Evolutionary conservation across 2,329 filamentous ascomycete genomes (phyloP), one percentile per base, ranked within the genome.

Genomic region (Aspergillus felis): DNA sequence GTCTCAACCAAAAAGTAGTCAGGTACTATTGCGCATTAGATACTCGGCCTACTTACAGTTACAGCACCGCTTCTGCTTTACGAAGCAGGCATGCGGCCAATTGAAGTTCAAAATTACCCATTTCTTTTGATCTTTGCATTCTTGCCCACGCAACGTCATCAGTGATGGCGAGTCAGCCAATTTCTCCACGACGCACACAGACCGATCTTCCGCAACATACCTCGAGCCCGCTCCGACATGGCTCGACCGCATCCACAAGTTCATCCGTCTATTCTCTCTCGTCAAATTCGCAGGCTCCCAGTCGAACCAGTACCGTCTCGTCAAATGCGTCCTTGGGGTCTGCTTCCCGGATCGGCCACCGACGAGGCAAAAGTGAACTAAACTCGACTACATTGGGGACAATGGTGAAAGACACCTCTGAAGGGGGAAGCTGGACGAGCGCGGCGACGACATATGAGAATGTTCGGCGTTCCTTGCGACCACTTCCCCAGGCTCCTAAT

Each of bases 331-430:
- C 90, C 35, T 85, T 84, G 71, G 79, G 79, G 49, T 84, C 84
- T 56, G 68, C 67, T 28, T 64, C 76, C 57, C 71, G 69, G 29
- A 69, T 72, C 53, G 81, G 82, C 51, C 90, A 93, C 69, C 89
- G 86, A 73, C 85, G 91, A 71, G 89, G 89, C 59, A 82, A 87
- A 73, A 93, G 90, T 75, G 90, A 94, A 79, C 83, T 83, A 57
- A 81, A 82, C 58, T 79, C 80, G 47, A 82, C 86, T 68, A 71
- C 81, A 64, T 74, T 79, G 46, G 68, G 71, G 51, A 58, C 55
- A 42, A 60, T 61, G 53, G 63, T 55, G 4, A 62, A 60, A 53
- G 63, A 63, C n/a, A 56, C 63, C 20, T 54, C 61, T 12, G 67
- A 68, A 27, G 52, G 50, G 51, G 60, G 59, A 50, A 61, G 29